These are phyloP conservation scores for Chalciporus piperatus DNA, from an alignment of 768 basidiomycete species.

Conservation along the genomic window DNA sequence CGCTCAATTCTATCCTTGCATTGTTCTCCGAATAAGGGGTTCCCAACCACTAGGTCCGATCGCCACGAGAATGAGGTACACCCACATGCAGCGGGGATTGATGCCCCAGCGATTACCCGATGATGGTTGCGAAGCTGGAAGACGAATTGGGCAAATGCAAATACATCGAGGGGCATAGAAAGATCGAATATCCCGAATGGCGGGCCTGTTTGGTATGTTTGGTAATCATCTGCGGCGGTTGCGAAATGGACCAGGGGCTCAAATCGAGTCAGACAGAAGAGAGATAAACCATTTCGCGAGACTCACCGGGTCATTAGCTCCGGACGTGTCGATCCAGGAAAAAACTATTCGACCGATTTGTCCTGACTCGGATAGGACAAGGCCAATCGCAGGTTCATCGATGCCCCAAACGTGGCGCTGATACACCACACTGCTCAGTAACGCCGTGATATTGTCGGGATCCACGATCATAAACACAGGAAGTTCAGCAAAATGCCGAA, in stretches of 20 bases:
- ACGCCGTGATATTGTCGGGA: background rate
- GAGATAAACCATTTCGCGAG: no score
- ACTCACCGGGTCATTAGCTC: no score
- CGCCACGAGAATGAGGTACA: background rate
- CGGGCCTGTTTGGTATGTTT: background rate
- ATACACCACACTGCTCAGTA: slow-evolving; percentile 1
- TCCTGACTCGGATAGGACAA: background rate
- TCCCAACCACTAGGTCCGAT: background rate
- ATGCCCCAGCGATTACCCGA: background rate
- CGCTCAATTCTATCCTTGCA: background rate
- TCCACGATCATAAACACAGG: slow-evolving; percentile 5
- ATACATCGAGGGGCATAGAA: background rate
- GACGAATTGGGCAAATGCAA: background rate
- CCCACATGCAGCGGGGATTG: background rate
- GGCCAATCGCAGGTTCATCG: slow-evolving; percentile 1
- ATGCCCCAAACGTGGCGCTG: slow-evolving; percentile 3
- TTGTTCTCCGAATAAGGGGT: background rate
- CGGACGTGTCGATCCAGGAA: background rate
- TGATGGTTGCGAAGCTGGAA: background rate
- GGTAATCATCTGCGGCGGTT: background rate
- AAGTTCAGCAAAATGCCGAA: background rate
- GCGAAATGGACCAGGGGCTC: background rate
- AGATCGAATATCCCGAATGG: background rate
- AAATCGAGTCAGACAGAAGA: background rate
- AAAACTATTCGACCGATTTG: background rate